phyloP scores from a whole-genome alignment of 1,284 basidiomycete genomes.

The Papiliotrema laurentii region DNA sequence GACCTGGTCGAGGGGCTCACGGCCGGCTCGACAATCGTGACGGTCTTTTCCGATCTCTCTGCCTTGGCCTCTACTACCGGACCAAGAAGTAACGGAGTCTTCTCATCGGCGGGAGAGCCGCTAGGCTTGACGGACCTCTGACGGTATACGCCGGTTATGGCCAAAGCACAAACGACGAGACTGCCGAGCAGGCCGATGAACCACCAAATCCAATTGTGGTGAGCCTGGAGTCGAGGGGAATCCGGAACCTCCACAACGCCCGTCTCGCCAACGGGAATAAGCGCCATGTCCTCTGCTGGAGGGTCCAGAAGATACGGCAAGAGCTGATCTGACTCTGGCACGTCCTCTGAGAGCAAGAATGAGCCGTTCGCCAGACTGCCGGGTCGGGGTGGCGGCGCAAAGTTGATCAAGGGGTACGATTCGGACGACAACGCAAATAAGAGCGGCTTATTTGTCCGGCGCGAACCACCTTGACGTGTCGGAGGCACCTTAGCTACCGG shows the following conservation, averaged over 20 bases:
- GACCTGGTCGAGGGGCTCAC: constrained; percentile 8
- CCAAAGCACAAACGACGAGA: constrained; percentile 13
- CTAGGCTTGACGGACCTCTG: constrained; percentile 3
- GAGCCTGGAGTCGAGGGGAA: constrained; percentile 2
- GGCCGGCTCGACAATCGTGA: constrained; percentile 10
- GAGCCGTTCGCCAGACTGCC: constrained; percentile 37
- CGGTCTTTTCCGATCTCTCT: constrained; percentile 4
- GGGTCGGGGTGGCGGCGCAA: constrained; percentile 37
- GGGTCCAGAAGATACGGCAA: constrained; percentile 43
- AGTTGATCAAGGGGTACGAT: constrained; percentile 43
- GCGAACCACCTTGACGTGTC: background rate
- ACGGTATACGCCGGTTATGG: constrained; percentile 14
- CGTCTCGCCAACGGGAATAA: background rate
- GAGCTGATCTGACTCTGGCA: constrained; percentile 26
- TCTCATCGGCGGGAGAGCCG: constrained; percentile 18
- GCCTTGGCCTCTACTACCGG: background rate
- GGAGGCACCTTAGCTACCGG: background rate
- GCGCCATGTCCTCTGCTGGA: constrained; percentile 22
- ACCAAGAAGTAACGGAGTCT: constrained; percentile 18
- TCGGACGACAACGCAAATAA: constrained; percentile 43
- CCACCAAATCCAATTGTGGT: constrained; percentile 12
- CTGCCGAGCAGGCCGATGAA: constrained; percentile 13
- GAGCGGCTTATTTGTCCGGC: constrained; percentile 15
- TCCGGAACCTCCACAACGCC: background rate
- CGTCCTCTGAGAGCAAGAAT: constrained; percentile 35